Evolutionary conservation across 2,329 filamentous ascomycete genomes (phyloP).

Genomic region (Knufia petricola): DNA sequence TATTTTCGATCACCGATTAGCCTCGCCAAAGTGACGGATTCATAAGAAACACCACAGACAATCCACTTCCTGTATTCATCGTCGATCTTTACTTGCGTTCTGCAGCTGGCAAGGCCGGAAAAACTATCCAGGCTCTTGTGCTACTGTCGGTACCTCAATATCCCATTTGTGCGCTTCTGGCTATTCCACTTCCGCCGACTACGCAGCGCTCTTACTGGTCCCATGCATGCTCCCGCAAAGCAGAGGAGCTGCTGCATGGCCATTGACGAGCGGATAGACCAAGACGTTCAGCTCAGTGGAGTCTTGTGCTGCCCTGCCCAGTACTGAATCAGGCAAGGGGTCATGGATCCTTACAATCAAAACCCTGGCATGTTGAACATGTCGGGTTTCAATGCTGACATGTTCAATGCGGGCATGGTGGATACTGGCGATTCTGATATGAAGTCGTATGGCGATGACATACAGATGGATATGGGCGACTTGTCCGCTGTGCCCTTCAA

Average conservation of each 20-base stretch:
- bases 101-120: background rate
- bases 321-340: background rate
- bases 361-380: slow-evolving; percentile 16
- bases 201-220: background rate
- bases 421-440: slow-evolving; percentile 32
- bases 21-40: background rate
- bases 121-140: background rate
- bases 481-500: slow-evolving; percentile 7
- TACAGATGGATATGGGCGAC: slow-evolving; percentile 33
- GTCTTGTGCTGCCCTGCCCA: too few species aligned
- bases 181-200: background rate
- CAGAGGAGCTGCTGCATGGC: background rate
- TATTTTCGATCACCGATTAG: background rate
- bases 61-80: background rate
- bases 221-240: background rate
- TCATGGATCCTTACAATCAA: slow-evolving; percentile 3
- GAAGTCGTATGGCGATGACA: slow-evolving; percentile 39
- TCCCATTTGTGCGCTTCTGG: background rate
- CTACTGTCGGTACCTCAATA: background rate
- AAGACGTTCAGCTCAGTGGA: too few species aligned
- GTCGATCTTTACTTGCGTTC: background rate
- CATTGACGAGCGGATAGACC: background rate
- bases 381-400: slow-evolving; percentile 15
- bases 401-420: slow-evolving; percentile 26
- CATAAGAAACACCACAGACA: background rate